These are phyloP conservation scores for Xylariaceae sp. DNA, from an alignment of 2,329 filamentous ascomycete species.

Conservation along the genomic window DNA sequence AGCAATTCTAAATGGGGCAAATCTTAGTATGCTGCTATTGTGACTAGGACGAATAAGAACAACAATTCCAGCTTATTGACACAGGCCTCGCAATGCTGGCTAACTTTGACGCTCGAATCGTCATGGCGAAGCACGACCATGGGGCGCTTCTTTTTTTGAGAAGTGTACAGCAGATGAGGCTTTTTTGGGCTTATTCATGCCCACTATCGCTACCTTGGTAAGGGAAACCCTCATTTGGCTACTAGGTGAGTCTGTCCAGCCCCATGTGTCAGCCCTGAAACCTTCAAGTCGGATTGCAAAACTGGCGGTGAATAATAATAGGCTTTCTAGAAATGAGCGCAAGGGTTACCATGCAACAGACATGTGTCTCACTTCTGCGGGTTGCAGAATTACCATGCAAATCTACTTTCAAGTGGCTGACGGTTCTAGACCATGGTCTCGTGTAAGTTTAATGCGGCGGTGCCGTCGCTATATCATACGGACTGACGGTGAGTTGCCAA, in stretches of 20 bases:
- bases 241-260: too few relatives aligned
- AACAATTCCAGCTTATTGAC: not conserved
- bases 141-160: constrained; percentile 4
- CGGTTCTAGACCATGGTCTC: constrained; percentile 1
- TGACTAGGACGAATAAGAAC: not conserved
- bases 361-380: constrained; percentile 16
- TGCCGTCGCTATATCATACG: constrained; percentile 13
- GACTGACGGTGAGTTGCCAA: constrained; percentile 8
- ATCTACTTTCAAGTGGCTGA: constrained; percentile 4
- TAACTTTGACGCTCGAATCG: not conserved
- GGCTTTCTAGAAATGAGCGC: constrained; percentile 18
- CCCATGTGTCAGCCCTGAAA: constrained; percentile 17
- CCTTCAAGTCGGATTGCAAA: not conserved
- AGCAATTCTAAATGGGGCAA: constrained; percentile 18
- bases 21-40: not conserved
- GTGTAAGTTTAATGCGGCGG: constrained; percentile 17
- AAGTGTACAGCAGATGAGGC: not conserved
- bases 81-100: not conserved
- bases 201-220: not conserved
- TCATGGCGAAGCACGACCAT: constrained; percentile 5
- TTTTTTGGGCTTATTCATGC: constrained; percentile 7
- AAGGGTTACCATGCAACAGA: constrained; percentile 2
- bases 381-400: constrained; percentile 12
- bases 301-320: constrained; percentile 27
- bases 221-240: constrained; percentile 11